A percentile compares a stretch with the other conserved stretches of the same genome.
Conservation (phyloP, 2,329 filamentous ascomycete species). For the Xylariaceae sp. region DNA sequence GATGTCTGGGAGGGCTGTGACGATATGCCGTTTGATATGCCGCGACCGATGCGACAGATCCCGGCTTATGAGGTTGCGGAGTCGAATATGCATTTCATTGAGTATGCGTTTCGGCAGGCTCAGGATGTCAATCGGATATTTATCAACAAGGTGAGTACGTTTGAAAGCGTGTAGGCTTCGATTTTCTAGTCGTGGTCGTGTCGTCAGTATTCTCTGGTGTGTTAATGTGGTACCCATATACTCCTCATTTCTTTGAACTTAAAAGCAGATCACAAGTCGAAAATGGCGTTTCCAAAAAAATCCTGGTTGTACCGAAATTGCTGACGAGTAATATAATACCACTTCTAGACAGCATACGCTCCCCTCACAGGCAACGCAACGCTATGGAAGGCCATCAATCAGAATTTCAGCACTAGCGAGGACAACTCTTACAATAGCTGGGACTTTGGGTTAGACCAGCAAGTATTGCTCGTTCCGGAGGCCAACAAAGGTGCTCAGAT, state of each 20-base stretch:
- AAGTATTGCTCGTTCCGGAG: slow-evolving; percentile 34
- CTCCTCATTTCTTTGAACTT: no score
- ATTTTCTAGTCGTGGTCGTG: no score
- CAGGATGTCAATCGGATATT: slow-evolving; percentile 36
- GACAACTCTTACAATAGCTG: slow-evolving; percentile 34
- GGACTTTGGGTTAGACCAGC: slow-evolving; percentile 34
- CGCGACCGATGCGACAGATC: slow-evolving; percentile 28
- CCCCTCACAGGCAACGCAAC: slow-evolving; percentile 31
- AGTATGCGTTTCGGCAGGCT: slow-evolving; percentile 34
- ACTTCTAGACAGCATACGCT: slow-evolving; percentile 30
- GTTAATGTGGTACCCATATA: no score
- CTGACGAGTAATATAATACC: slow-evolving; percentile 1
- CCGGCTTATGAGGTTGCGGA: slow-evolving; percentile 29
- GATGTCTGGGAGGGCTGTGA: slow-evolving; percentile 33
- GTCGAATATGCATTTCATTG: slow-evolving; percentile 31
- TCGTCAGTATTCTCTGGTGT: no score
- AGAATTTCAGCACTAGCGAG: slow-evolving; percentile 25
- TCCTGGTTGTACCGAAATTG: no score
- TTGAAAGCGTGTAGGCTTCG: background rate
- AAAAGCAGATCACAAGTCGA: no score
- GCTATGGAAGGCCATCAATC: slow-evolving; percentile 32
- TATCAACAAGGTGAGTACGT: slow-evolving; percentile 30
- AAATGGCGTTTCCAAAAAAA: no score
- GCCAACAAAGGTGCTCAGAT: slow-evolving; percentile 32
- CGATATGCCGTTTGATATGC: slow-evolving; percentile 35